Evolutionary conservation across 768 basidiomycete species (phyloP), one percentile per base, ranked within the genome.

Genomic region (Amanita polypyramis): DNA sequence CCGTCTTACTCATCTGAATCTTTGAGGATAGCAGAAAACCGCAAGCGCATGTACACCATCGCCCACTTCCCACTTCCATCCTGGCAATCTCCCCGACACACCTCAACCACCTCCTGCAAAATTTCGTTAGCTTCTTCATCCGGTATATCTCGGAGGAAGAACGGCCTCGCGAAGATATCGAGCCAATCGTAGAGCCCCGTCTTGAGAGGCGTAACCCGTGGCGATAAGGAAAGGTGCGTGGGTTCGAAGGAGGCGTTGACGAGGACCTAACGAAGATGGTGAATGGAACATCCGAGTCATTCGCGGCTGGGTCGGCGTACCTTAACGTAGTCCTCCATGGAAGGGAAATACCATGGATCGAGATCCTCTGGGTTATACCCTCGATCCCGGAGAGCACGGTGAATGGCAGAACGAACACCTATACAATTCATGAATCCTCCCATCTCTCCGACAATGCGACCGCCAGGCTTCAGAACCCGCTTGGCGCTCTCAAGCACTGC

Each of bases 291-390:
- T 15, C 17, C n/a, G 23, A 2, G 33, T 49, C 23, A 19, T 44
- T 32, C 38, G 11, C n/a, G 14, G 17, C 17, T 23, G 35, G 10
- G 19, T 33, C 51, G 67, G 49, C 57, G 19, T 7, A 82, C 80
- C 60, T 69, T 66, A 39, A 61, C 64, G 60, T 92, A 90, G 50
- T 85, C 78, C 23, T 76, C 71, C 9, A 71, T 70, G 0, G 81
- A 81, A 3, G 90, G 90, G 58, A 89, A 91, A 65, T 78, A 89
- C 87, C 87, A 92, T 0, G 90, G 90, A 57, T 93, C 89, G 36
- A 79, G 59, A 9, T 62, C 56, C 7, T 63, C 62, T 8, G 87
- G 76, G 60, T 88, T 70, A 47, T 78, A 61, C 0, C 85, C 83
- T 21, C 71, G 68, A 25, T 63, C 61, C 47, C 63, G 65, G 33